Evolutionary conservation across 257 asterid species (phyloP).

Genomic region (Solanum ossicruentum): DNA sequence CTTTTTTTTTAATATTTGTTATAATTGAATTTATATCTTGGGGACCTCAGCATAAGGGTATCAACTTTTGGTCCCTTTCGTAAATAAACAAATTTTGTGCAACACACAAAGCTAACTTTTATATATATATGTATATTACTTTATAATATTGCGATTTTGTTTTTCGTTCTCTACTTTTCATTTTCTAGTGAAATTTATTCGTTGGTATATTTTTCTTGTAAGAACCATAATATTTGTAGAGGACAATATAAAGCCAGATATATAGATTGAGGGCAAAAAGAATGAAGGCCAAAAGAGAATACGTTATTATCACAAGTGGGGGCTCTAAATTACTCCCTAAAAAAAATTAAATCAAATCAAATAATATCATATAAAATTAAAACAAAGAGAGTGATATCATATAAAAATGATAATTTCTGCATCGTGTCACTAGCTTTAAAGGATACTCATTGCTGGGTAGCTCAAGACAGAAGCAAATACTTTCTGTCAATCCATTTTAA

Average conservation of each 20-base stretch:
- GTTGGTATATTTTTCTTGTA: neutral
- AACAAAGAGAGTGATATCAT: too few relatives aligned
- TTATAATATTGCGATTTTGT: neutral
- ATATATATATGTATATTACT: neutral
- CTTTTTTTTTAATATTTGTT: too few relatives aligned
- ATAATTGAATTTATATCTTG: neutral
- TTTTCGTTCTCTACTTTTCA: neutral
- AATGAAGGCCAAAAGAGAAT: neutral
- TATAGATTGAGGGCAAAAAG: neutral
- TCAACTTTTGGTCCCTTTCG: neutral
- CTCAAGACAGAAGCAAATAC: too few relatives aligned
- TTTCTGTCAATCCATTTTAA: too few relatives aligned
- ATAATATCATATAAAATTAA: too few relatives aligned
- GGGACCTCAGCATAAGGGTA: neutral
- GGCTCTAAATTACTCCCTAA: too few relatives aligned
- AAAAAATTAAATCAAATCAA: too few relatives aligned
- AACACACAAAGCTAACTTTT: neutral
- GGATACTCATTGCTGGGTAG: too few relatives aligned
- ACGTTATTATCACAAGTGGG: neutral
- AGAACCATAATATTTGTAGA: neutral
- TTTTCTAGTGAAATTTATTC: neutral
- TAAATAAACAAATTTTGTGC: neutral
- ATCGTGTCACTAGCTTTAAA: too few relatives aligned
- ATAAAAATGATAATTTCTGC: too few relatives aligned
- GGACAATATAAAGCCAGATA: neutral